Evolutionary conservation across 345 rosid species (phyloP), one percentile per base, ranked within the genome.

Genomic region (Populus pruinosa): DNA sequence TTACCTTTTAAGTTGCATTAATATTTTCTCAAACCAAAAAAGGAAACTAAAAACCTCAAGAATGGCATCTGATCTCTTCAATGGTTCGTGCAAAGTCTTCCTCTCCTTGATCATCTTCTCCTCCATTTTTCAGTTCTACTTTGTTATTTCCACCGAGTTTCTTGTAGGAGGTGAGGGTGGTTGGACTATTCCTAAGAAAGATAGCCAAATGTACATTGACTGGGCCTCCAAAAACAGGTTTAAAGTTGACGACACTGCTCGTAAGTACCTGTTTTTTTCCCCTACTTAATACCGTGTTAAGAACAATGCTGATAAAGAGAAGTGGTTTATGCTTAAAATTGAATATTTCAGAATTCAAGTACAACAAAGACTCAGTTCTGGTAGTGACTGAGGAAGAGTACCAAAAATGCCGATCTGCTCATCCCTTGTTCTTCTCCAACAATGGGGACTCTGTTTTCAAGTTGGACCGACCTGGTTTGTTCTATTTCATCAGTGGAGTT

Each of bases 401-500:
- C 85, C 76, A 88, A n/a, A 87, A 81, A 67, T 91, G 92, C 83
- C 81, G 75, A 25, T 73, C 89, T 1, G 70, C 85, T 25, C 91
- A 81, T 67, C 93, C 96, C 0, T 41, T 78, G 0, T 83, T 88
- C 82, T 90, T 86, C 85, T 88, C 89, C 64, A 90, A 90, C 87
- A 83, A 88, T 29, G 86, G 89, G 0, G 82, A 88, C 65, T 86
- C 89, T 0, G 73, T 70, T 69, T 85, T 82, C 77, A 82, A 59
- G 17, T 64, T 91, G 53, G 88, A 87, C 76, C 75, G 87, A 6
- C 80, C 92, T 1, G 88, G 92, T n/a, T 72, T 87, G 73, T 91
- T 87, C 83, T 90, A 88, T 70, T 88, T 91, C 81, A 85, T 91
- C 20, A 88, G 96, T 35, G 92, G 92, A 35, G 86, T 88, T 29